Evolutionary conservation across 495 filamentous ascomycete genomes (phyloP).

Genomic region (Pyrenula aspistea): DNA sequence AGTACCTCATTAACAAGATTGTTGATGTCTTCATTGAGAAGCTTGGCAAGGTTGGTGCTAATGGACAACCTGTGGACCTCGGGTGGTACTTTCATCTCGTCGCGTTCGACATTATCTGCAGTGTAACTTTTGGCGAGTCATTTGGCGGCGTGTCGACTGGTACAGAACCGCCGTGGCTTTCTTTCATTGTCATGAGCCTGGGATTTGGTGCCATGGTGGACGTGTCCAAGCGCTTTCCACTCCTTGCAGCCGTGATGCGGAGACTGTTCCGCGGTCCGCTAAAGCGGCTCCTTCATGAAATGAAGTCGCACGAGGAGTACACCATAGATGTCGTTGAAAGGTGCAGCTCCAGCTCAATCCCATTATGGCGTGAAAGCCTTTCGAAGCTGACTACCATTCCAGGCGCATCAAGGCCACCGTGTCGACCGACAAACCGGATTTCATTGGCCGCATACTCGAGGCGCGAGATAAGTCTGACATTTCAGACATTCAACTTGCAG

Average conservation of each 20-base stretch:
- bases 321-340: slow-evolving; percentile 7
- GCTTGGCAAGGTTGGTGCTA: slow-evolving; percentile 3
- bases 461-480: neutral
- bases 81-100: slow-evolving; percentile 2
- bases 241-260: too few species aligned
- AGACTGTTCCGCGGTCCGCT: too few species aligned
- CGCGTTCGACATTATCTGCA: slow-evolving; percentile 3
- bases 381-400: too few species aligned
- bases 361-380: too few species aligned
- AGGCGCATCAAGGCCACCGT: neutral
- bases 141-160: too few species aligned
- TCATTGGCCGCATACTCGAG: slow-evolving; percentile 8
- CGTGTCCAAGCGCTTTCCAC: too few species aligned
- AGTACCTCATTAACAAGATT: neutral
- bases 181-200: neutral
- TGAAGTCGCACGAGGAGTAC: slow-evolving; percentile 7
- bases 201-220: too few species aligned
- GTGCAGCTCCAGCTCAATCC: slow-evolving; percentile 1
- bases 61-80: too few species aligned
- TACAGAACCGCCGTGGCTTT: slow-evolving; percentile 1
- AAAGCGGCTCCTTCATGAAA: too few species aligned
- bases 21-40: slow-evolving; percentile 1
- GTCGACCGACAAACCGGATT: too few species aligned
- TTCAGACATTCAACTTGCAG: slow-evolving; percentile 7
- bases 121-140: neutral